phyloP scores from a whole-genome alignment of 352 stramenopile species.

The Phytophthora multivora region DNA sequence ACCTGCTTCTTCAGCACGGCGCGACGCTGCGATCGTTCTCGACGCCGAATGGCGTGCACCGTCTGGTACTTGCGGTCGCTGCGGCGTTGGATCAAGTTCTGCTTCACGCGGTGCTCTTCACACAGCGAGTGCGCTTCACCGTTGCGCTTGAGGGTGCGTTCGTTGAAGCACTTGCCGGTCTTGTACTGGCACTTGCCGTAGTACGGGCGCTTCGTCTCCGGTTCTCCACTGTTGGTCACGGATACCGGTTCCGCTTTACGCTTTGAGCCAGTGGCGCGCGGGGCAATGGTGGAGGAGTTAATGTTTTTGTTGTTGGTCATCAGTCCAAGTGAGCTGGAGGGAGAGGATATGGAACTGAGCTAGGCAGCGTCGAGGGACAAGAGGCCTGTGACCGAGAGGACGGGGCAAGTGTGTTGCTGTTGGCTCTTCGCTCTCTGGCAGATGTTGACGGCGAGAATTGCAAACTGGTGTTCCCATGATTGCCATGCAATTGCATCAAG shows the following conservation, averaged over 20 bases:
- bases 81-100: conserved; percentile 84
- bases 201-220: conserved; percentile 40
- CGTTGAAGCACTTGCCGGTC: conserved; percentile 89
- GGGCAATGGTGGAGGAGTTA: conserved; percentile 8
- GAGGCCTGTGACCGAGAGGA: conserved; percentile 5
- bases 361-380: conserved; percentile 24
- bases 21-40: conserved; percentile 77
- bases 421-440: conserved; percentile 35
- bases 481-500: conserved; percentile 38
- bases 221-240: conserved; percentile 4
- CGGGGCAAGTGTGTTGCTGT: conserved; percentile 23
- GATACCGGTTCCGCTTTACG: conserved; percentile 19
- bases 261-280: conserved; percentile 10
- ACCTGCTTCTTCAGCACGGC: conserved; percentile 85
- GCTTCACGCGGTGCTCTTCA: conserved; percentile 85
- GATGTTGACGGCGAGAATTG: conserved; percentile 46
- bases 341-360: conserved; percentile 24
- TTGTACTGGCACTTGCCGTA: conserved; percentile 89
- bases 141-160: conserved; percentile 85
- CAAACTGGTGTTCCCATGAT: conserved; percentile 65
- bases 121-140: conserved; percentile 82
- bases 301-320: conserved; percentile 35
- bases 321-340: conserved; percentile 36
- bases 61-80: conserved; percentile 88
- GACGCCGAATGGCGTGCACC: conserved; percentile 80